Evolutionary conservation across 2,329 filamentous ascomycete species (phyloP).

Genomic region (Ascochyta lentis): DNA sequence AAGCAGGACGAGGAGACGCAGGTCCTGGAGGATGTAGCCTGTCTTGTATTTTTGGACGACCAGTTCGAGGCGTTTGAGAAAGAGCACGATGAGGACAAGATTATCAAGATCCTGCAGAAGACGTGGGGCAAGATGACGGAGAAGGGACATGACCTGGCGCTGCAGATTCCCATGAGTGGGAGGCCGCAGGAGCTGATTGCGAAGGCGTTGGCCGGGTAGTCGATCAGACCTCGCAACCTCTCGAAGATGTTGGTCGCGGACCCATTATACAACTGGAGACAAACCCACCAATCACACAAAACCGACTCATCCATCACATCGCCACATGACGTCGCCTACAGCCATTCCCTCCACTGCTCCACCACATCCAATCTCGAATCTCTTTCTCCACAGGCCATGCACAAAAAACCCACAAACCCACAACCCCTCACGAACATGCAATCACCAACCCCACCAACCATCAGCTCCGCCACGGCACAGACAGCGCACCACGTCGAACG

Average conservation of each 20-base stretch:
- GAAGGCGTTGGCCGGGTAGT: conserved; percentile 42
- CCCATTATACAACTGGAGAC: too few relatives aligned
- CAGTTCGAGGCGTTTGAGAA: conserved; percentile 83
- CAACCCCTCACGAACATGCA: neutral
- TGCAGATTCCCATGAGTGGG: conserved; percentile 44
- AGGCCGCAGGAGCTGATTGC: conserved; percentile 37
- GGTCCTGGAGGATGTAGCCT: conserved; percentile 83
- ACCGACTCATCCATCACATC: too few relatives aligned
- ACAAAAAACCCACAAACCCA: too few relatives aligned
- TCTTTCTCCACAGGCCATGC: too few relatives aligned
- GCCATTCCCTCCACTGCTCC: too few relatives aligned
- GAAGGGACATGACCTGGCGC: conserved; percentile 43
- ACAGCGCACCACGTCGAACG: conserved; percentile 33
- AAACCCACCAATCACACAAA: too few relatives aligned
- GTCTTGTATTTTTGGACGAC: conserved; percentile 85
- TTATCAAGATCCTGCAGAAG: conserved; percentile 59
- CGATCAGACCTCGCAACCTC: too few relatives aligned
- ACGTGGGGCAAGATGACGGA: conserved; percentile 52
- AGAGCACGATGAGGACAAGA: conserved; percentile 77
- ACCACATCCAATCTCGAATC: too few relatives aligned
- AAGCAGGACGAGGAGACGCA: conserved; percentile 71
- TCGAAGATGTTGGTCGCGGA: too few relatives aligned
- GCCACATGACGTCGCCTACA: too few relatives aligned
- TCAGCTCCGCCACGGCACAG: conserved; percentile 30
- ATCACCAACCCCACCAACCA: conserved; percentile 4